phyloP scores from a whole-genome alignment of 2,329 filamentous ascomycete species.

The Hypocrella siamensis region DNA sequence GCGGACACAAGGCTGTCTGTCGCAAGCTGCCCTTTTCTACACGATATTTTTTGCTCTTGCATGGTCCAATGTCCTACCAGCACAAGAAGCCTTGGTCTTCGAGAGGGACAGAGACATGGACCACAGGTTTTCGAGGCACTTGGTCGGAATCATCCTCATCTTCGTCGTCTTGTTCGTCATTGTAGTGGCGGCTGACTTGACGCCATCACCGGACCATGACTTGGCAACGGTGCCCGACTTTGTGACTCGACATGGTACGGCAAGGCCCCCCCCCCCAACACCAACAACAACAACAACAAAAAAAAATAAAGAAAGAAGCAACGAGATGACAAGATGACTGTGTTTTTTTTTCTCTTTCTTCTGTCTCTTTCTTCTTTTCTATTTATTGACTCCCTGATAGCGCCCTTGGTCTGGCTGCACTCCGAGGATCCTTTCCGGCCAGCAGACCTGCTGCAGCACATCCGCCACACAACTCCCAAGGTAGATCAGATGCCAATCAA shows the following conservation, averaged over 20 bases:
- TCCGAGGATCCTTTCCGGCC: conserved; percentile 15
- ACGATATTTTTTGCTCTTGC: too few relatives aligned
- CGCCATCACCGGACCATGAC: not conserved
- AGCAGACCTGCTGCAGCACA: conserved; percentile 13
- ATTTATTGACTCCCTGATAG: conserved; percentile 4
- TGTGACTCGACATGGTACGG: conserved; percentile 9
- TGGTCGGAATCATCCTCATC: not conserved
- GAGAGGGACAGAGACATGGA: too few relatives aligned
- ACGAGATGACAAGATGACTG: not conserved
- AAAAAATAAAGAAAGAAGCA: not conserved
- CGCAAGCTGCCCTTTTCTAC: too few relatives aligned
- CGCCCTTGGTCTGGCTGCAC: conserved; percentile 16
- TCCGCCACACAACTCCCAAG: conserved; percentile 13
- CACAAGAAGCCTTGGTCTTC: too few relatives aligned
- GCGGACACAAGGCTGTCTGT: too few relatives aligned
- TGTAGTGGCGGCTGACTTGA: not conserved
- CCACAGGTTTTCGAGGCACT: not conserved
- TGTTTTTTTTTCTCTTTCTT: not conserved
- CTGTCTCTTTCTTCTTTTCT: not conserved
- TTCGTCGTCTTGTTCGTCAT: not conserved
- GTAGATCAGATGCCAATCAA: conserved; percentile 7
- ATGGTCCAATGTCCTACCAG: too few relatives aligned
- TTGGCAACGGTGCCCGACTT: conserved; percentile 6
- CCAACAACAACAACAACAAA: not conserved
- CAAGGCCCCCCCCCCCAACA: too few relatives aligned